phyloP scores from a whole-genome alignment of 2,329 filamentous ascomycete species.

The Chalaropsis ovoidea region DNA sequence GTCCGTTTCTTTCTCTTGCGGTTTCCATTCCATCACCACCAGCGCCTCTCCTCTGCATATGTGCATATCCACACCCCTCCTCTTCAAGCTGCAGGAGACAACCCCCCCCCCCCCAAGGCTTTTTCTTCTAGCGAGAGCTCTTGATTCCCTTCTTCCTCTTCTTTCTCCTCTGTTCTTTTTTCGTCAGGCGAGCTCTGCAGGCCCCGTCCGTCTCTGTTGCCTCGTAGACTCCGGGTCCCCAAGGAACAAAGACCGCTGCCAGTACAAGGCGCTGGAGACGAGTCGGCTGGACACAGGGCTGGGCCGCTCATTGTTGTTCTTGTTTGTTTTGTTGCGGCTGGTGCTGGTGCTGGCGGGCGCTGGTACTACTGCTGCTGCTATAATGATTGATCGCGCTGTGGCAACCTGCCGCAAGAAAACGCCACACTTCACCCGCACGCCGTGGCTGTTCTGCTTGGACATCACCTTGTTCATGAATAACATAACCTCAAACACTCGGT shows the following conservation, averaged over 20 bases:
- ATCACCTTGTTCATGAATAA: slow-evolving; percentile 7
- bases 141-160: neutral
- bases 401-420: too few relatives aligned
- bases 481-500: neutral
- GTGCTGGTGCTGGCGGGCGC: neutral
- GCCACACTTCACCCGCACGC: too few relatives aligned
- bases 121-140: too few relatives aligned
- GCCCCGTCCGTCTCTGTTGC: neutral
- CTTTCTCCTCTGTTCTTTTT: neutral
- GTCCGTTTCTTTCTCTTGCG: too few relatives aligned
- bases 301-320: neutral
- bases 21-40: too few relatives aligned
- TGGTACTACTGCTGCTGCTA: neutral
- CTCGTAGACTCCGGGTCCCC: neutral
- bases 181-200: neutral
- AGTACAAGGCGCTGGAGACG: neutral
- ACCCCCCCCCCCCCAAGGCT: neutral
- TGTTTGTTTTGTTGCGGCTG: neutral
- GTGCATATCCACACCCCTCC: neutral
- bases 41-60: too few relatives aligned
- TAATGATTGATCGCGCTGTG: too few relatives aligned
- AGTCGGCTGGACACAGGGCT: neutral
- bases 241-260: slow-evolving; percentile 4
- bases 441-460: too few relatives aligned
- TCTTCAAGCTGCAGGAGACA: neutral